phyloP scores from a whole-genome alignment of 441 rosid genomes.

The Syzygium malaccense region DNA sequence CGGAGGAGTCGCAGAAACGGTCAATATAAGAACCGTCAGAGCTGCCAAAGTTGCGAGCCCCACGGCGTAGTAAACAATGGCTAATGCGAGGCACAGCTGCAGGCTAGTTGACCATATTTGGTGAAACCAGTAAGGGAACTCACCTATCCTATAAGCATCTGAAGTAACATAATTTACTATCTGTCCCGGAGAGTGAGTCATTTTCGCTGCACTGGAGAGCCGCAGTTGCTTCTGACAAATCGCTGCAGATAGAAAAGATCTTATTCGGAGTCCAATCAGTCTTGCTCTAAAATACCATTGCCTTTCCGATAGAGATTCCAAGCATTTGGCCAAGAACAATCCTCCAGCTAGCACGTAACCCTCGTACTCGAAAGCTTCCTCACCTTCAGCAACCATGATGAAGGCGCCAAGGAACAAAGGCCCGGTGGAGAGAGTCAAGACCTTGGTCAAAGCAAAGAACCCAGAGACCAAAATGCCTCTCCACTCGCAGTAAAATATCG shows the following conservation, averaged over 20 bases:
- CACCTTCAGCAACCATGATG: conserved; percentile 21
- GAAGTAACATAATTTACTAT: conserved; percentile 43
- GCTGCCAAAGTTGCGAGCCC: conserved; percentile 45
- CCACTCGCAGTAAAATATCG: conserved; percentile 24
- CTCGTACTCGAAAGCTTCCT: conserved; percentile 15
- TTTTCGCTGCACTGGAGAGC: conserved; percentile 36
- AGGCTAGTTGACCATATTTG: conserved; percentile 46
- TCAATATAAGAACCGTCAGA: conserved; percentile 24
- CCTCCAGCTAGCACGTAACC: conserved; percentile 20
- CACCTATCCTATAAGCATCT: conserved; percentile 44
- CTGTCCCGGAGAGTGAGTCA: conserved; percentile 43
- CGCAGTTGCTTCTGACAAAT: conserved; percentile 40
- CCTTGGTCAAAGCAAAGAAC: conserved; percentile 37
- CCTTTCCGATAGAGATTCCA: conserved; percentile 40
- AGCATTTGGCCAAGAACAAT: conserved; percentile 41
- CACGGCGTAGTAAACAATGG: conserved; percentile 38
- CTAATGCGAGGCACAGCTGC: conserved; percentile 40
- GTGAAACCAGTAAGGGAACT: conserved; percentile 41
- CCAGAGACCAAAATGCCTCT: conserved; percentile 36
- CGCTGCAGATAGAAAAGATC: conserved; percentile 34
- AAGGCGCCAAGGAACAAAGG: conserved; percentile 28
- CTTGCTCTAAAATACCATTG: conserved; percentile 41
- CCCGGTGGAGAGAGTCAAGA: conserved; percentile 26
- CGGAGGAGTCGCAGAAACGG: conserved; percentile 31
- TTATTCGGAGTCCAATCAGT: conserved; percentile 32